Percentiles rank a stretch among this genome's conserved stretches.
Conservation (phyloP, 768 basidiomycete genomes). For the Mrakia gelida region DNA sequence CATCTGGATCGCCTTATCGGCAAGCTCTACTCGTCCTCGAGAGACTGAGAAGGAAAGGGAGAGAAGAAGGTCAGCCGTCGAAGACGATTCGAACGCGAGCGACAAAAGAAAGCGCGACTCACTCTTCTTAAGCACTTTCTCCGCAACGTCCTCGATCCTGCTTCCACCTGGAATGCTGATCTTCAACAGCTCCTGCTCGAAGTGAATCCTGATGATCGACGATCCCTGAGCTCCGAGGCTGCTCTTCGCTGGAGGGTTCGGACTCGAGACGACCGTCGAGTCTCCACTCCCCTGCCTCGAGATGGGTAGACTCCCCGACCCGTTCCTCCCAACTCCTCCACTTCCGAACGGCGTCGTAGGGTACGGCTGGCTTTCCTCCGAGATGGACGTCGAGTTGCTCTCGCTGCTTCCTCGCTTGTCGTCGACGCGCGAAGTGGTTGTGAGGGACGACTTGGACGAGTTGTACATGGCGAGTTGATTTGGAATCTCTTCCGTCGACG, state of each 20-base stretch:
- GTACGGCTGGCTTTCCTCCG: slow-evolving; percentile 23
- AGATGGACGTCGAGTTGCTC: slow-evolving; percentile 25
- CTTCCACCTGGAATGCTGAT: slow-evolving; percentile 13
- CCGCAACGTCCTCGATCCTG: slow-evolving; percentile 11
- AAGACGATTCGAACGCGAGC: no score
- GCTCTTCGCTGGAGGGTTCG: not conserved
- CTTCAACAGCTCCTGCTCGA: slow-evolving; percentile 17
- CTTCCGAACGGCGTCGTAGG: slow-evolving; percentile 16
- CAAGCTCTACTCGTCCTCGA: slow-evolving; percentile 22
- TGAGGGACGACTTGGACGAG: slow-evolving; percentile 27
- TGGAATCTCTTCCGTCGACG: slow-evolving; percentile 20
- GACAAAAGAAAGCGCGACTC: not conserved
- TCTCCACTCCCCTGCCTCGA: slow-evolving; percentile 28
- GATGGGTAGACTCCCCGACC: slow-evolving; percentile 14
- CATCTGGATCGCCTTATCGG: slow-evolving; percentile 6
- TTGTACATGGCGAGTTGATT: slow-evolving; percentile 16
- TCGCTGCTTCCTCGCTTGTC: slow-evolving; percentile 22
- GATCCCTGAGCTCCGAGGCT: not conserved
- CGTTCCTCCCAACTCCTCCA: not conserved
- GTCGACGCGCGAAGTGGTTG: not conserved
- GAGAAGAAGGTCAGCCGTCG: not conserved
- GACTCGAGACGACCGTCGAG: slow-evolving; percentile 1
- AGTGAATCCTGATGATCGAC: slow-evolving; percentile 31
- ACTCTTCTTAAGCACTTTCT: slow-evolving; percentile 27
- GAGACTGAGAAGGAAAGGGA: slow-evolving; percentile 13